Conservation (phyloP, 2,329 filamentous ascomycete species). For the Alternaria sp. region DNA sequence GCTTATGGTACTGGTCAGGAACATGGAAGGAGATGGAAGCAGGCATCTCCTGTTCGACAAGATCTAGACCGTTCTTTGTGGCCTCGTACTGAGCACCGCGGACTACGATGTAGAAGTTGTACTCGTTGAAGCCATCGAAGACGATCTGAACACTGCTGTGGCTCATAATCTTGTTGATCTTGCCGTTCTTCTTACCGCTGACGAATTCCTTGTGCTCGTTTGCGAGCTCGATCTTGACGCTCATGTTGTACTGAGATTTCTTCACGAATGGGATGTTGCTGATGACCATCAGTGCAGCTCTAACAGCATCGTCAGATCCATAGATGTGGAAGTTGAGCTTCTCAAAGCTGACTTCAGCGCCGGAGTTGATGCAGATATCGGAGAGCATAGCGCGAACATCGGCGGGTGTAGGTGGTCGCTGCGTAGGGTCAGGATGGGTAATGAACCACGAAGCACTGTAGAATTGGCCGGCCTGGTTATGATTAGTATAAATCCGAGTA, state of each 20-base stretch:
- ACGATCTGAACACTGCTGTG: slow-evolving; percentile 99
- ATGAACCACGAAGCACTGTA: slow-evolving; percentile 98
- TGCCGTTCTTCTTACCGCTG: slow-evolving; percentile 99
- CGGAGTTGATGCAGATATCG: slow-evolving; percentile 95
- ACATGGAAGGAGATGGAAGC: slow-evolving; percentile 99
- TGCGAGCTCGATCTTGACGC: slow-evolving; percentile 97
- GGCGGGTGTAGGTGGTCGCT: slow-evolving; percentile 67
- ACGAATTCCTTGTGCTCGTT: slow-evolving; percentile 99
- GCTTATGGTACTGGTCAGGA: slow-evolving; percentile 98
- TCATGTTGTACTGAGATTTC: slow-evolving; percentile 88
- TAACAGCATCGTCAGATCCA: slow-evolving; percentile 95
- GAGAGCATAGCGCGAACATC: slow-evolving; percentile 91
- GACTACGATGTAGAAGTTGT: slow-evolving; percentile 99
- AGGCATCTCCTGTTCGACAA: slow-evolving; percentile 99
- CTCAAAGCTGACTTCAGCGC: slow-evolving; percentile 93
- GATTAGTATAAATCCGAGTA: slow-evolving; percentile 27
- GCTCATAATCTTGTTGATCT: slow-evolving; percentile 99
- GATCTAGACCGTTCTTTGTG: slow-evolving; percentile 87
- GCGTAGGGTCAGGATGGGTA: slow-evolving; percentile 74
- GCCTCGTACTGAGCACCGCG: slow-evolving; percentile 92
- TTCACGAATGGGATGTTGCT: slow-evolving; percentile 90
- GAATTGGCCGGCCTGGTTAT: slow-evolving; percentile 84
- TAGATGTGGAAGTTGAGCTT: slow-evolving; percentile 94
- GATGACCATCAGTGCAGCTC: slow-evolving; percentile 92
- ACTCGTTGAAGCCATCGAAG: slow-evolving; percentile 99